Percentiles rank a stretch among this genome's conserved stretches.
Evolutionary conservation across 345 rosid species (phyloP).

Genomic region (Citrus mangshanensis): DNA sequence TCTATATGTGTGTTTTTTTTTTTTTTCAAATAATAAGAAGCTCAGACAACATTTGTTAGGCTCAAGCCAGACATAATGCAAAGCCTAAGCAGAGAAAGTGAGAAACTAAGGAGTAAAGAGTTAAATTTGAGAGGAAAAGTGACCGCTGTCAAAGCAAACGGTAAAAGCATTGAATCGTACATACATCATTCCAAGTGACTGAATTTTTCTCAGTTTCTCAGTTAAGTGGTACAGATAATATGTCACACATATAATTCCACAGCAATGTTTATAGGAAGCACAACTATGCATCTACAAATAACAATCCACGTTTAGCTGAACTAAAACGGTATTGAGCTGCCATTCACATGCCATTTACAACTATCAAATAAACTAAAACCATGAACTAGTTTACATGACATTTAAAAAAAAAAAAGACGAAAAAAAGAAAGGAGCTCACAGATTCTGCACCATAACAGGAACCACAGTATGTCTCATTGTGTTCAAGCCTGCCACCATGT

Average conservation of each 20-base stretch:
- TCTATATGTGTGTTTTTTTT: not conserved
- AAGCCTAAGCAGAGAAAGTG: not conserved
- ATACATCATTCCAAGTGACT: not conserved
- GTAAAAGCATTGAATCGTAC: not conserved
- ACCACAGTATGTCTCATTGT: conserved; percentile 93
- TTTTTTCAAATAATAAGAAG: not conserved
- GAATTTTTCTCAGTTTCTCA: not conserved
- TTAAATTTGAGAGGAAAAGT: not conserved
- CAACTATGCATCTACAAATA: not conserved
- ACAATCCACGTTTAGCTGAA: not conserved
- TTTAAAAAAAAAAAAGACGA: not conserved
- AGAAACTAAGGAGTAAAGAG: not conserved
- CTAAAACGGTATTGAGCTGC: not conserved
- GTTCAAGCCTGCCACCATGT: conserved; percentile 98
- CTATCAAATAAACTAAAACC: not conserved
- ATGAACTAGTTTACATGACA: not conserved
- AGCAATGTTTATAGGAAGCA: not conserved
- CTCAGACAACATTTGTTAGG: not conserved
- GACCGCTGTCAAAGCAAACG: not conserved
- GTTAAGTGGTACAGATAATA: not conserved
- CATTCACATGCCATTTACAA: conserved; percentile 2
- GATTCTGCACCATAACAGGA: conserved; percentile 92
- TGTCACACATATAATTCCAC: not conserved
- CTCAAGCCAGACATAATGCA: not conserved
- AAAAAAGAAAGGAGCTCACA: conserved; percentile 36